Evolutionary conservation across 2,329 filamentous ascomycete species (phyloP), one percentile per base, ranked within the genome.

Genomic region (Fusarium solani-melongenae): DNA sequence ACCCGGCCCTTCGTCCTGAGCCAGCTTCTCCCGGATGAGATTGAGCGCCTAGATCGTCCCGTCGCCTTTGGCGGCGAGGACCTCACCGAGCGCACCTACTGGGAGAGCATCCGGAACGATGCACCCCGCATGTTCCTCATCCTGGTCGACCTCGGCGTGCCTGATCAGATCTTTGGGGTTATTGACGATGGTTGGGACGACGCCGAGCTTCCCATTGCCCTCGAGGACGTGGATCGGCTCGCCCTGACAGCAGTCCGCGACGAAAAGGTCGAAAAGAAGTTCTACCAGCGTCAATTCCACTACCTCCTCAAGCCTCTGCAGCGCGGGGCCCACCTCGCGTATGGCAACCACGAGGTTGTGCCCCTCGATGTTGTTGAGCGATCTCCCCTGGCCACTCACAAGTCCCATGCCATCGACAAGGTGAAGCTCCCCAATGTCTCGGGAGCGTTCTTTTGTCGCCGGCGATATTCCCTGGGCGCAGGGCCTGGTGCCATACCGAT

Each of bases 121-220:
- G 91, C 92, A 8, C 91, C 90, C 77, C 87, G 91, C 55, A 85
- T 94, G 41, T 95, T 94, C 77, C 84, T 95, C 55, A 91, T 94
- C 41, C 84, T 95, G 29, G 86, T 90, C 62, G 92, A 94, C 76
- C 84, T 94, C 27, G 91, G 90, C 34, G 86, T 92, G 12, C 89
- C 92, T 1, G 91, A 93, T 75, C 91, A 92, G 79, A 94, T 95
- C 69, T 95, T 95, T 77, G 89, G 89, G 46, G 86, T 93, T 61
- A 90, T 94, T 66, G 92, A 95, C 81, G 90, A 92, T 77, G 92
- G 91, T 24, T 94, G 92, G 92, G 92, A 93, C 74, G 93, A 95
- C 77, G 88, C 90, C 62, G 93, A 95, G 82, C 84, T 95, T 46
- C 93, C 93, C 6, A 86, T 95, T 56, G 85, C 90, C 6, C 84